Conservation (phyloP, 2,329 filamentous ascomycete genomes). For the Pseudophaeomoniella oleicola region DNA sequence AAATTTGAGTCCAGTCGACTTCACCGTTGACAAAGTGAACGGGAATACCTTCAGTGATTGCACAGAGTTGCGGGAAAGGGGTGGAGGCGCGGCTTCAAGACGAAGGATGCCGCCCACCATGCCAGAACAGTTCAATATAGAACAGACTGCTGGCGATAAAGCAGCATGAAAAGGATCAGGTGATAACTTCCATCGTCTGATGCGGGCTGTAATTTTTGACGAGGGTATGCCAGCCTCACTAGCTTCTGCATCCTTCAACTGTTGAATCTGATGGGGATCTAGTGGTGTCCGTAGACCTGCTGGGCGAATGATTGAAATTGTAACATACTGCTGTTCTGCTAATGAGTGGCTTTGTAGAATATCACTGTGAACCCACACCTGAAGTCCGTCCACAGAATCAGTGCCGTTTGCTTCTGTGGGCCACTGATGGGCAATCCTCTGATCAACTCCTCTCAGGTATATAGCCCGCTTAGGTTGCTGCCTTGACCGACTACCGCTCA, state of each 20-base stretch:
- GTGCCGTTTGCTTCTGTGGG: slow-evolving; percentile 49
- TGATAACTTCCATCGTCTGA: slow-evolving; percentile 71
- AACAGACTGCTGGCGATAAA: slow-evolving; percentile 63
- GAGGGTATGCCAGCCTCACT: slow-evolving; percentile 42
- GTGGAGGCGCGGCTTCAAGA: slow-evolving; percentile 65
- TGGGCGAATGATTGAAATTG: slow-evolving; percentile 76
- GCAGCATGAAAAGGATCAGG: slow-evolving; percentile 69
- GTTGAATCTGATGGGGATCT: slow-evolving; percentile 52
- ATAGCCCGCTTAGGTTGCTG: slow-evolving; percentile 33
- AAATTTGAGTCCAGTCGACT: slow-evolving; percentile 58
- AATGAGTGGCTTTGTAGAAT: slow-evolving; percentile 57
- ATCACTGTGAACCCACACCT: slow-evolving; percentile 75
- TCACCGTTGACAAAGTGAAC: slow-evolving; percentile 46
- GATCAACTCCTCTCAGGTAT: slow-evolving; percentile 69
- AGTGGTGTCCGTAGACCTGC: slow-evolving; percentile 57
- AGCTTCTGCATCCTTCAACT: slow-evolving; percentile 49
- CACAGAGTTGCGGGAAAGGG: slow-evolving; percentile 51
- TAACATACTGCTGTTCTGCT: slow-evolving; percentile 60
- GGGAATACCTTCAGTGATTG: slow-evolving; percentile 66
- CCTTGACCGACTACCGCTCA: slow-evolving; percentile 53
- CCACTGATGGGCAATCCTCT: slow-evolving; percentile 54
- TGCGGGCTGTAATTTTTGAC: slow-evolving; percentile 58
- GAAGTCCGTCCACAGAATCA: slow-evolving; percentile 33
- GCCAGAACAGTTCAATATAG: slow-evolving; percentile 53
- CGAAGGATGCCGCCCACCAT: slow-evolving; percentile 79